These are phyloP conservation scores for Penicillium sp. DNA, from an alignment of 2,329 filamentous ascomycete species.

Conservation along the genomic window DNA sequence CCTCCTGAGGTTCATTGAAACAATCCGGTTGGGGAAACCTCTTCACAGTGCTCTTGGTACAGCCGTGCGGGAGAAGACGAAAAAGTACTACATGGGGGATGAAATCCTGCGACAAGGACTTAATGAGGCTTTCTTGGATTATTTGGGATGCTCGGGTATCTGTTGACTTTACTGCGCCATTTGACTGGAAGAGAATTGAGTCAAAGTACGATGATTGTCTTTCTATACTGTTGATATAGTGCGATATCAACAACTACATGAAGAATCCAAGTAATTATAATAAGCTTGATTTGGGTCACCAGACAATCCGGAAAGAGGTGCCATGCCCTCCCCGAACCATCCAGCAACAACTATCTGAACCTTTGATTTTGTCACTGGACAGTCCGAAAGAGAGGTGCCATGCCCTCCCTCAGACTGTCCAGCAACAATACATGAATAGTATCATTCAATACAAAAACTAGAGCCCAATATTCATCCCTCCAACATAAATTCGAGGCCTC, in stretches of 20 bases:
- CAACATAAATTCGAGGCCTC: slow-evolving; percentile 2
- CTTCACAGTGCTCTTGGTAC: slow-evolving; percentile 9
- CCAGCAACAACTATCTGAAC: not conserved
- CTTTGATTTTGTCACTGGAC: not conserved
- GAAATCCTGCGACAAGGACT: slow-evolving; percentile 16
- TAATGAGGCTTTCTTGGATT: slow-evolving; percentile 15
- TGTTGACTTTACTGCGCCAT: slow-evolving; percentile 9
- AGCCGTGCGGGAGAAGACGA: not conserved
- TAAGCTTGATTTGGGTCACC: not conserved
- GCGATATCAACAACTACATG: not conserved
- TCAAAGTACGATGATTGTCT: not conserved
- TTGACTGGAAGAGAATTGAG: not conserved
- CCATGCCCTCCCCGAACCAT: slow-evolving; percentile 3
- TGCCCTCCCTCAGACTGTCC: not conserved
- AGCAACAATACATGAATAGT: not conserved
- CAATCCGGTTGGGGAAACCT: slow-evolving; percentile 4
- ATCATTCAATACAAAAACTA: not conserved
- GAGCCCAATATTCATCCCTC: not conserved
- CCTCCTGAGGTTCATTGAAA: slow-evolving; percentile 9
- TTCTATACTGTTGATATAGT: not conserved
- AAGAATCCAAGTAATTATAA: not conserved
- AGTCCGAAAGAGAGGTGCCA: slow-evolving; percentile 5
- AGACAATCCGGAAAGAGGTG: slow-evolving; percentile 1
- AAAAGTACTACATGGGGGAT: slow-evolving; percentile 14
- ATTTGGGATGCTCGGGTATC: slow-evolving; percentile 9